A percentile compares a stretch with the other conserved stretches of the same genome.
These are phyloP conservation scores for Pisolithus sp. DNA, from an alignment of 768 basidiomycete species.

Conservation along the genomic window DNA sequence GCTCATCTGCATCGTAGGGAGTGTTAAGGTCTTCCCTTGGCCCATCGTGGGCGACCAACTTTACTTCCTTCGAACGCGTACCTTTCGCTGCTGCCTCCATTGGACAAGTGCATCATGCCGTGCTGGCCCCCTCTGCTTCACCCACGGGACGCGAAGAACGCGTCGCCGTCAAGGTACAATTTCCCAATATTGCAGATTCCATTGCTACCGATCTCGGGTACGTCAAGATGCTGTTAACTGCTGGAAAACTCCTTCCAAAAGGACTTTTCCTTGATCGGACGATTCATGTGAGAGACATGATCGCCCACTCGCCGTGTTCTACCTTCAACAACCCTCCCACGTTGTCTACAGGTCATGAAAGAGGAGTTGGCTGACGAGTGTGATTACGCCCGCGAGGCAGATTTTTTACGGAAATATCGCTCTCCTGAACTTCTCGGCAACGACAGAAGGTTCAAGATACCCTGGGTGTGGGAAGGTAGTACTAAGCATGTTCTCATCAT, in stretches of 20 bases:
- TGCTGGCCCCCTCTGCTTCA: slow-evolving; percentile 45
- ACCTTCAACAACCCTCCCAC: neutral
- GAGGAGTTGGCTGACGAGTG: slow-evolving; percentile 90
- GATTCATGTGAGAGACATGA: slow-evolving; percentile 45
- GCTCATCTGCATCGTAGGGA: slow-evolving; percentile 33
- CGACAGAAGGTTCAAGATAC: slow-evolving; percentile 72
- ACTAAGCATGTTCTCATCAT: slow-evolving; percentile 84
- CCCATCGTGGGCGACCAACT: slow-evolving; percentile 62
- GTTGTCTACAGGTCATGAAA: slow-evolving; percentile 65
- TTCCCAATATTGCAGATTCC: slow-evolving; percentile 83
- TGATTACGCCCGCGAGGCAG: slow-evolving; percentile 80
- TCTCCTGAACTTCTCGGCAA: slow-evolving; percentile 42
- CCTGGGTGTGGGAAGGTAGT: slow-evolving; percentile 79
- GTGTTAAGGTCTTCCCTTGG: slow-evolving; percentile 76
- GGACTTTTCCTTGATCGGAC: slow-evolving; percentile 90
- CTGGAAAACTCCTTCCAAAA: slow-evolving; percentile 74
- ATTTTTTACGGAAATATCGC: slow-evolving; percentile 57
- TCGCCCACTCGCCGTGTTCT: neutral
- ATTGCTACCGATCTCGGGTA: slow-evolving; percentile 87
- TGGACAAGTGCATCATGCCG: slow-evolving; percentile 86
- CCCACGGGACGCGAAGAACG: slow-evolving; percentile 49
- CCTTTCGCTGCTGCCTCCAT: slow-evolving; percentile 97
- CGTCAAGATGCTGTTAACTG: slow-evolving; percentile 73
- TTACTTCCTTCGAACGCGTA: slow-evolving; percentile 70
- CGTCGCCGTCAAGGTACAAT: slow-evolving; percentile 88